Evolutionary conservation across 2,329 filamentous ascomycete species (phyloP).

Genomic region (Chalaropsis thielavioides): DNA sequence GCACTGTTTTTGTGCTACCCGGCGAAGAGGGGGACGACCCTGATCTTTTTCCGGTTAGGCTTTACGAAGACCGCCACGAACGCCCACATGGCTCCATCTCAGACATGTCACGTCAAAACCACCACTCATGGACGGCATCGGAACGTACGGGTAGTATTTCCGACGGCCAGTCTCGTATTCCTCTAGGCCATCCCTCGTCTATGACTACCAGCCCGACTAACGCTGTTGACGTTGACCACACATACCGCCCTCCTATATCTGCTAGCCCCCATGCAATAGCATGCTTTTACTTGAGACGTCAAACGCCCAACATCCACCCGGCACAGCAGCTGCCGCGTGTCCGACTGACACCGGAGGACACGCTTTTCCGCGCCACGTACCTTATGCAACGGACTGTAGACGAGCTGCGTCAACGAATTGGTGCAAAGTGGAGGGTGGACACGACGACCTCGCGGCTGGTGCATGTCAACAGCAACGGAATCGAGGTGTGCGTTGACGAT

Average conservation of each 20-base stretch:
- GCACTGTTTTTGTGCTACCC: constrained; percentile 63
- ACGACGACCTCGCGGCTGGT: constrained; percentile 56
- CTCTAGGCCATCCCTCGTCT: constrained; percentile 45
- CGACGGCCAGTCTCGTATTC: constrained; percentile 31
- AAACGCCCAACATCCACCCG: constrained; percentile 22
- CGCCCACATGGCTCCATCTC: constrained; percentile 22
- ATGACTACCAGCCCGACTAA: constrained; percentile 50
- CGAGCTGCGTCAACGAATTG: constrained; percentile 59
- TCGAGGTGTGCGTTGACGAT: constrained; percentile 80
- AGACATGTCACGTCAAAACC: background rate
- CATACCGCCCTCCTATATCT: constrained; percentile 67
- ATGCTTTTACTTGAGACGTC: constrained; percentile 59
- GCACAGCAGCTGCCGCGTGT: constrained; percentile 30
- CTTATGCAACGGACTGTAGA: constrained; percentile 59
- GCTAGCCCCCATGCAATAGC: constrained; percentile 58
- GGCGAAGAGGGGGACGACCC: constrained; percentile 69
- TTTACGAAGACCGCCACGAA: constrained; percentile 49
- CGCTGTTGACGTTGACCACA: constrained; percentile 74
- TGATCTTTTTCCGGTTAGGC: constrained; percentile 59
- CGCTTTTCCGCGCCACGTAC: constrained; percentile 69
- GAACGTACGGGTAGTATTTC: constrained; percentile 35
- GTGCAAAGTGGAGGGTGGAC: constrained; percentile 69
- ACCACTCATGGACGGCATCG: constrained; percentile 34
- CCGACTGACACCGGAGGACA: constrained; percentile 26
- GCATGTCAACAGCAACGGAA: constrained; percentile 55